Evolutionary conservation across 1,284 basidiomycete genomes (phyloP).

Genomic region (Takashimella tepidaria): DNA sequence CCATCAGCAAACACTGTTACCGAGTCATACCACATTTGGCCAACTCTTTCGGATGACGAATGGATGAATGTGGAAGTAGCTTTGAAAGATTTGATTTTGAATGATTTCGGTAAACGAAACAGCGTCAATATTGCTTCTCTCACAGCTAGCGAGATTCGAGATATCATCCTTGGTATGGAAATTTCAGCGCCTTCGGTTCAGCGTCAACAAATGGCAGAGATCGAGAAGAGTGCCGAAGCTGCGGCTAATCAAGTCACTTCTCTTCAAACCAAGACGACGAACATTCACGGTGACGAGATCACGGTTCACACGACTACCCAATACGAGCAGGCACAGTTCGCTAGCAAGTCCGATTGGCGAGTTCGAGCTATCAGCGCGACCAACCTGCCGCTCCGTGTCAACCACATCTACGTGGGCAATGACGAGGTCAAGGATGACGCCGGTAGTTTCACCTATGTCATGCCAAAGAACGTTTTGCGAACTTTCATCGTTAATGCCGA

Average conservation of each 20-base stretch:
- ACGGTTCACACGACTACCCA: constrained; percentile 95
- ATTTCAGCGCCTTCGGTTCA: constrained; percentile 58
- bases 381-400: constrained; percentile 89
- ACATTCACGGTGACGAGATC: constrained; percentile 94
- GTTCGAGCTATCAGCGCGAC: constrained; percentile 94
- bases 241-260: constrained; percentile 87
- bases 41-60: constrained; percentile 86
- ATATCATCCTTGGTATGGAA: constrained; percentile 96
- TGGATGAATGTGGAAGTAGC: constrained; percentile 99
- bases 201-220: constrained; percentile 98
- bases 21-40: constrained; percentile 98
- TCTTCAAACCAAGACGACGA: constrained; percentile 94
- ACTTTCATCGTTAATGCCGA: constrained; percentile 93
- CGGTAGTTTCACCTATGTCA: constrained; percentile 85
- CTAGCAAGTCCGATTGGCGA: constrained; percentile 99
- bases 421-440: constrained; percentile 97
- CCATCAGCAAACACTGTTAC: constrained; percentile 93
- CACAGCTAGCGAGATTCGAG: constrained; percentile 91
- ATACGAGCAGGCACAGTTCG: constrained; percentile 96
- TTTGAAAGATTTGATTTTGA: constrained; percentile 86
- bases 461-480: constrained; percentile 95
- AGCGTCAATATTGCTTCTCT: constrained; percentile 97
- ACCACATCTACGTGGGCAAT: constrained; percentile 98
- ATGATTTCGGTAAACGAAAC: constrained; percentile 98
- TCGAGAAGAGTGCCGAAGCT: constrained; percentile 93